Conservation (phyloP, 129 eudicot species). For the Logfia minima region DNA sequence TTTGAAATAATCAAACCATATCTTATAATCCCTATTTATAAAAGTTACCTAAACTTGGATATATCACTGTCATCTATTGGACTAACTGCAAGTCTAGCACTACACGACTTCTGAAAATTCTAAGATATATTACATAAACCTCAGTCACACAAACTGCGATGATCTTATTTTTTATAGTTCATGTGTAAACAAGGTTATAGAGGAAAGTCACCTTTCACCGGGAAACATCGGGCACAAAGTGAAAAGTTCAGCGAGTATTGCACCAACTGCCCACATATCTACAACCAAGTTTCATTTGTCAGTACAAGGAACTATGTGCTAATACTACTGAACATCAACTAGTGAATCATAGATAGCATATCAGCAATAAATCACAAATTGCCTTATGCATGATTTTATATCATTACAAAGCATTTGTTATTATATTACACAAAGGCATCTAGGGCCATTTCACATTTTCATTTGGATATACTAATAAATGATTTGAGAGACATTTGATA, state of each 20-base stretch:
- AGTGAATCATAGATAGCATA: neutral
- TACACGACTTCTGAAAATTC: too few relatives aligned
- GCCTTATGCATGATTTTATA: neutral
- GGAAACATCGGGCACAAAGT: slow-evolving; percentile 84
- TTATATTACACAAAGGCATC: too few relatives aligned
- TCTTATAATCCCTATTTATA: neutral
- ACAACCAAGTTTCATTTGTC: slow-evolving; percentile 29
- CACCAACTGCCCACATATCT: slow-evolving; percentile 99
- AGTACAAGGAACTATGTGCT: neutral
- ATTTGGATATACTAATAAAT: neutral
- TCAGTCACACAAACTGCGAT: neutral
- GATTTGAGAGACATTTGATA: neutral
- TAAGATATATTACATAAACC: too few relatives aligned
- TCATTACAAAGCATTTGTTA: neutral
- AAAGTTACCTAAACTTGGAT: neutral
- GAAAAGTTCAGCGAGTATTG: slow-evolving; percentile 90
- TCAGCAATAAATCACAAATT: neutral
- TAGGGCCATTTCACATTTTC: neutral
- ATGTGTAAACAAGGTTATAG: neutral
- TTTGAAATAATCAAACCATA: neutral
- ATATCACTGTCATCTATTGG: neutral
- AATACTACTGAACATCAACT: neutral
- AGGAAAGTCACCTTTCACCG: slow-evolving; percentile 70
- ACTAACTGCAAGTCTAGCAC: neutral
- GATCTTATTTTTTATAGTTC: slow-evolving; percentile 4